Conservation (phyloP, 805 yeast species). For the Candida vartiovaarae region DNA sequence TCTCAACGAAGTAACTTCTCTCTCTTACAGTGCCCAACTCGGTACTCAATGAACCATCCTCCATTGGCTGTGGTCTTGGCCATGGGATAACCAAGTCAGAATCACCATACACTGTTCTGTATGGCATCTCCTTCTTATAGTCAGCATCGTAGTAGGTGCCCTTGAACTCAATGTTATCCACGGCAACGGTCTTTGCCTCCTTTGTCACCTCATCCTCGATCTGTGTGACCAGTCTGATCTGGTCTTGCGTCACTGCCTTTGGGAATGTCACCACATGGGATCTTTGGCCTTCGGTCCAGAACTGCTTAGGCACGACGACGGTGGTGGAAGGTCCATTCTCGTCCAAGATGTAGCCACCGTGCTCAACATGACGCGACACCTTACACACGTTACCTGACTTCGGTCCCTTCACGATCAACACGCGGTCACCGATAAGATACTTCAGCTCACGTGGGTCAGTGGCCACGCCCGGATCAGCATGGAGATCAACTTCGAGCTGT, state of each 20-base stretch:
- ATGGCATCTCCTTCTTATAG: conserved; percentile 67
- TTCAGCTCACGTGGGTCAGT: conserved; percentile 48
- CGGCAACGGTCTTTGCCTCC: conserved; percentile 61
- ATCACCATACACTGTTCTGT: conserved; percentile 67
- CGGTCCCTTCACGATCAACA: conserved; percentile 62
- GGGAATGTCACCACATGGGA: conserved; percentile 72
- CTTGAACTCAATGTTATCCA: conserved; percentile 60
- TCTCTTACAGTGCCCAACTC: conserved; percentile 49
- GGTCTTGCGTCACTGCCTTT: conserved; percentile 46
- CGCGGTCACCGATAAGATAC: conserved; percentile 70
- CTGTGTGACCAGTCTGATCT: conserved; percentile 73
- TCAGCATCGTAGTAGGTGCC: conserved; percentile 71
- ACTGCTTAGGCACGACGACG: conserved; percentile 61
- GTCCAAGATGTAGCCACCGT: conserved; percentile 57
- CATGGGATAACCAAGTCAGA: conserved; percentile 74
- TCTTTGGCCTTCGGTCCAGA: conserved; percentile 67
- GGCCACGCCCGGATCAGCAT: conserved; percentile 28
- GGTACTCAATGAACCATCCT: conserved; percentile 57
- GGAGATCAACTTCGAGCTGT: conserved; percentile 25
- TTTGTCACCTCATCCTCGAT: conserved; percentile 59
- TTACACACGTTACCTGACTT: conserved; percentile 70
- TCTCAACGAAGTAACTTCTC: conserved; percentile 67
- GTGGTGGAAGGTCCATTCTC: conserved; percentile 62
- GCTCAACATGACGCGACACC: conserved; percentile 50
- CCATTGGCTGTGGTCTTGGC: conserved; percentile 63